phyloP scores from a whole-genome alignment of 306 rosid species.

The peach (Prunus persica) region DNA sequence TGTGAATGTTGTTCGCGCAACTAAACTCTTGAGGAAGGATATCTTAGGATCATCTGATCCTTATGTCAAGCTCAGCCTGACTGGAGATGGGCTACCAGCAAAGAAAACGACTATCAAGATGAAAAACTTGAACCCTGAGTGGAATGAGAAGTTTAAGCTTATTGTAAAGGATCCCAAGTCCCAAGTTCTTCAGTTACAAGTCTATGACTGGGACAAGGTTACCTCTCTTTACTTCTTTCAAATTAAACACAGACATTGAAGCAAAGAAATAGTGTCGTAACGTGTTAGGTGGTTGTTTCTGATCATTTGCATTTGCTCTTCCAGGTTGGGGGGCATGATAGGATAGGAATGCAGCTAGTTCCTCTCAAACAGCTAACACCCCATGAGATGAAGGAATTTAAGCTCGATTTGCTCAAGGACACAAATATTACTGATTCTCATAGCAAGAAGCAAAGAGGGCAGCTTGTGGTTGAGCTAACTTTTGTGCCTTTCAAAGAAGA shows the following conservation, averaged over 20 bases:
- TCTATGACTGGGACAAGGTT: conserved; percentile 97
- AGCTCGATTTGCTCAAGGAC: conserved; percentile 73
- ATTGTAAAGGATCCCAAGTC: conserved; percentile 72
- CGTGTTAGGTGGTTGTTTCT: not conserved
- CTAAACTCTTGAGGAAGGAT: conserved; percentile 84
- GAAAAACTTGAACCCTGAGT: conserved; percentile 80
- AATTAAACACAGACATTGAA: not conserved
- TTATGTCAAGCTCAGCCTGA: conserved; percentile 72
- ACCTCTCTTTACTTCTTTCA: not conserved
- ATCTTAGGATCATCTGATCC: conserved; percentile 92
- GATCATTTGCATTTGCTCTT: conserved; percentile 9
- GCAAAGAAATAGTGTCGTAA: not conserved
- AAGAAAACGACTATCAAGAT: conserved; percentile 79
- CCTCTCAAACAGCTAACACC: conserved; percentile 70
- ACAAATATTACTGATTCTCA: conserved; percentile 37
- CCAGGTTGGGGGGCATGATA: conserved; percentile 85
- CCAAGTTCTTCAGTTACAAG: conserved; percentile 79
- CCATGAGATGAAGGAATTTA: conserved; percentile 54
- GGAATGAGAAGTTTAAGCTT: conserved; percentile 87
- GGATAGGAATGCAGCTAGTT: conserved; percentile 70
- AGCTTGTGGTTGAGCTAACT: conserved; percentile 62
- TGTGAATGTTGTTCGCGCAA: conserved; percentile 78
- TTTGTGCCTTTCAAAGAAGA: conserved; percentile 87
- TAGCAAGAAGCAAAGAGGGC: conserved; percentile 61
- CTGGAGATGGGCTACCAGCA: conserved; percentile 65